Evolutionary conservation across 192 early-diverging fungal genomes (phyloP), one percentile per base, ranked within the genome.

Genomic region (Mortierella hygrophila): DNA sequence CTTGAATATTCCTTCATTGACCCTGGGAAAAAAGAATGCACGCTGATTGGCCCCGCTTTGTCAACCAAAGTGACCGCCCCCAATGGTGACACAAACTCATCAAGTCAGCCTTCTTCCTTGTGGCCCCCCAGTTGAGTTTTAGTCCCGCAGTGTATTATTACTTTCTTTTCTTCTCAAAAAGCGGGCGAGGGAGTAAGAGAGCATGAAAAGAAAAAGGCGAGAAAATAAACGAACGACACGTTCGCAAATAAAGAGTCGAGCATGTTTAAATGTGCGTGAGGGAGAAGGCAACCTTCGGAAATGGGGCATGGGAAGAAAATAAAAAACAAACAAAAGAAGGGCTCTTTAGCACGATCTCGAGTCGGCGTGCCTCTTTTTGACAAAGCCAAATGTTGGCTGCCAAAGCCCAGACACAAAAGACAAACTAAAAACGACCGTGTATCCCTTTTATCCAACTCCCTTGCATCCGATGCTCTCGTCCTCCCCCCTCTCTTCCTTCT

Each of bases 11-110:
- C 32, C 13, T 15, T 32, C 26, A 32, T 15, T 26, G 46, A 23
- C 57, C 35, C 49, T 78, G 77, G 69, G 77, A 78, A 78, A 71
- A 47, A 71, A 71, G 55, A n/a, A 38, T 40, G 49, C 23, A 21
- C 32, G 15, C 69, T 78, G 69, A 78, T 78, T 78, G 77, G 77
- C 41, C 65, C 60, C 38, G 38, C 38, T 26, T 26, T 29, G 11
- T 32, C 10, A 15, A 13, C 26, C 9, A n/a, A 11, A 63, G 26
- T 52, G 11, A 29, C 32, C 26, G 60, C n/a, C n/a, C n/a, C n/a
- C 60, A 63, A 63, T 32, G 60, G 60, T 65, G 60, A 26, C 60
- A 65, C 60, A 65, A 65, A 32, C 60, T 65, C 60, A 65, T 57
- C n/a, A 57, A 57, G 55, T 23, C 10, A 65, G 60, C 26, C 11